Evolutionary conservation across 495 filamentous ascomycete species (phyloP).

Genomic region (Haplographium delicatum): DNA sequence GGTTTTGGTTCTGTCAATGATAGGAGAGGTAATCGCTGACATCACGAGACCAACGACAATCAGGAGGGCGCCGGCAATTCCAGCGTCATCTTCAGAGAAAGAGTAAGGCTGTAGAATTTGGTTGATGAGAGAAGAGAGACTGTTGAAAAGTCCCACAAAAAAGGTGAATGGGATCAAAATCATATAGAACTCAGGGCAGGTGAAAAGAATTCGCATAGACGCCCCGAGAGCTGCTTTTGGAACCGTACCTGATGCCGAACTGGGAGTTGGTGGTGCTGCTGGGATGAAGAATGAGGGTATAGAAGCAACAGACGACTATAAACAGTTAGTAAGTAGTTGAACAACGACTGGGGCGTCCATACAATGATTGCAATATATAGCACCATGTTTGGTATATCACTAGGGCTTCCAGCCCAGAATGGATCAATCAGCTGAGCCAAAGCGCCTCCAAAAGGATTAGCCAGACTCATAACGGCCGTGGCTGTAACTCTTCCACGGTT

Average conservation of each 20-base stretch:
- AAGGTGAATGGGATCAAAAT: slow-evolving; percentile 69
- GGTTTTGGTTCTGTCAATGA: slow-evolving; percentile 78
- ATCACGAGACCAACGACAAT: slow-evolving; percentile 81
- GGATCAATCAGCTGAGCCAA: slow-evolving; percentile 82
- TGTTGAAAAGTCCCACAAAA: slow-evolving; percentile 93
- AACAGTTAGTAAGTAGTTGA: neutral
- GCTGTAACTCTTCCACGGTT: slow-evolving; percentile 77
- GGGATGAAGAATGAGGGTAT: slow-evolving; percentile 87
- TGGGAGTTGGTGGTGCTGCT: slow-evolving; percentile 68
- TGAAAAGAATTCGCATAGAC: slow-evolving; percentile 43
- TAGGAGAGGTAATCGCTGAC: slow-evolving; percentile 69
- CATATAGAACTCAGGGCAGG: slow-evolving; percentile 66
- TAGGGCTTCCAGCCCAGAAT: slow-evolving; percentile 55
- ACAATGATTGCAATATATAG: slow-evolving; percentile 84
- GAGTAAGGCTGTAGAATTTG: slow-evolving; percentile 82
- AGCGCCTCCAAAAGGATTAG: slow-evolving; percentile 85
- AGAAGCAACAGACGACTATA: slow-evolving; percentile 60
- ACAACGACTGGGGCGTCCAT: slow-evolving; percentile 26
- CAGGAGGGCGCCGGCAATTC: slow-evolving; percentile 84
- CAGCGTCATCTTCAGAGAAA: slow-evolving; percentile 75
- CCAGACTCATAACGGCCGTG: slow-evolving; percentile 77
- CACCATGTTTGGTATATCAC: slow-evolving; percentile 73
- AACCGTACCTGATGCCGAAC: slow-evolving; percentile 37
- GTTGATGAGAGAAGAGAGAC: slow-evolving; percentile 80
- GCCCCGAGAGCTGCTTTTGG: slow-evolving; percentile 45